A percentile compares a stretch with the other conserved stretches of the same genome.
Evolutionary conservation across 495 filamentous ascomycete species (phyloP).

Genomic region (Aspergillus panamensis): DNA sequence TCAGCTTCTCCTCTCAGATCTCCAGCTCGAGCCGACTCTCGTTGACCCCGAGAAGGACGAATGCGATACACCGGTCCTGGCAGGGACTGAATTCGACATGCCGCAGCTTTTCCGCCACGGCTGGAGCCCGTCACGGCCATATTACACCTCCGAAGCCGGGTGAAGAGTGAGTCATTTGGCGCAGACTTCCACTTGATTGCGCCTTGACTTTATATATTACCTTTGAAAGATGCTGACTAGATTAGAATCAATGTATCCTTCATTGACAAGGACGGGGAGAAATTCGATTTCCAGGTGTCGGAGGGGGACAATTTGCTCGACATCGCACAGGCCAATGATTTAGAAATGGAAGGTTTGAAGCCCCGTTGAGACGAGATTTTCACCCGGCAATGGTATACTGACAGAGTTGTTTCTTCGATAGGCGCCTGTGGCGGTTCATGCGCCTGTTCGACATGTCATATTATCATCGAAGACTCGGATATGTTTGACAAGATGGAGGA

Average conservation of each 20-base stretch:
- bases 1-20: slow-evolving; percentile 28
- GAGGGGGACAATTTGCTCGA: slow-evolving; percentile 90
- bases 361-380: neutral
- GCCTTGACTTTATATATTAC: neutral
- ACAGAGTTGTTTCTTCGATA: slow-evolving; percentile 20
- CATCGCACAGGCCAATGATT: slow-evolving; percentile 88
- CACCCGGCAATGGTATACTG: neutral
- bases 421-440: slow-evolving; percentile 93
- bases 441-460: slow-evolving; percentile 96
- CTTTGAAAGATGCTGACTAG: neutral
- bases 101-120: slow-evolving; percentile 64
- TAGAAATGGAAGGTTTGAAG: slow-evolving; percentile 87
- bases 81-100: slow-evolving; percentile 30
- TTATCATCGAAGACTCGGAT: slow-evolving; percentile 79
- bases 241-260: slow-evolving; percentile 82
- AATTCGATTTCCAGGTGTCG: slow-evolving; percentile 71
- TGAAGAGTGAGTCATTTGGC: slow-evolving; percentile 70
- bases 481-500: slow-evolving; percentile 91
- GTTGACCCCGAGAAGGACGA: slow-evolving; percentile 1
- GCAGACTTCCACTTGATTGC: neutral
- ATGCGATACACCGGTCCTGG: slow-evolving; percentile 18
- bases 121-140: slow-evolving; percentile 66
- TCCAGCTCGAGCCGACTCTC: slow-evolving; percentile 17
- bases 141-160: slow-evolving; percentile 80
- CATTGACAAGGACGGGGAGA: slow-evolving; percentile 84